These are phyloP conservation scores for Suhomyces sp. DNA, from an alignment of 805 yeast genomes.

Conservation along the genomic window DNA sequence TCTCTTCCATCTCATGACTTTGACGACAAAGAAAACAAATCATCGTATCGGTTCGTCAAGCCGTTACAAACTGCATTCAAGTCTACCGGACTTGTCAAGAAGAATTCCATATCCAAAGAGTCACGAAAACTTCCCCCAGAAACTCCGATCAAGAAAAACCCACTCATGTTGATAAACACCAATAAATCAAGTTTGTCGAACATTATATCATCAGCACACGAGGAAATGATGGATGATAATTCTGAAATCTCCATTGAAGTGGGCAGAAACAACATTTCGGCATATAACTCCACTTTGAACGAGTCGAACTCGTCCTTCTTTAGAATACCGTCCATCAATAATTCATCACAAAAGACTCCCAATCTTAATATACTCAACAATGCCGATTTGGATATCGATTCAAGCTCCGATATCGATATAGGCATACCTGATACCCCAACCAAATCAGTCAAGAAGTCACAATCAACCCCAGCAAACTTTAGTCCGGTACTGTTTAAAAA, in stretches of 20 bases:
- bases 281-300: conserved; percentile 21
- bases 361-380: conserved; percentile 6
- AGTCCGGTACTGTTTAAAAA: conserved; percentile 17
- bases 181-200: conserved; percentile 17
- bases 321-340: conserved; percentile 21
- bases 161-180: conserved; percentile 33
- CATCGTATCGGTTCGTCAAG: conserved; percentile 63
- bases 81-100: conserved; percentile 68
- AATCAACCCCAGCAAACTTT: conserved; percentile 28
- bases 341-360: conserved; percentile 11
- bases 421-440: conserved; percentile 41
- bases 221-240: conserved; percentile 14
- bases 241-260: conserved; percentile 39
- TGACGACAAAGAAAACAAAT: conserved; percentile 39
- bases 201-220: conserved; percentile 18
- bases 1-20: conserved; percentile 4
- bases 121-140: conserved; percentile 39
- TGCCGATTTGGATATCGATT: conserved; percentile 19
- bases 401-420: conserved; percentile 17
- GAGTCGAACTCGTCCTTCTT: conserved; percentile 35
- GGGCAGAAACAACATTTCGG: conserved; percentile 29
- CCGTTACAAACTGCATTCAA: conserved; percentile 84
- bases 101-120: conserved; percentile 25
- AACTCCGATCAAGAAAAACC: conserved; percentile 43
- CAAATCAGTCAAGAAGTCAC: conserved; percentile 28